These are phyloP conservation scores for Yamadazyma ubonensis DNA, from an alignment of 805 yeast species.

Conservation along the genomic window DNA sequence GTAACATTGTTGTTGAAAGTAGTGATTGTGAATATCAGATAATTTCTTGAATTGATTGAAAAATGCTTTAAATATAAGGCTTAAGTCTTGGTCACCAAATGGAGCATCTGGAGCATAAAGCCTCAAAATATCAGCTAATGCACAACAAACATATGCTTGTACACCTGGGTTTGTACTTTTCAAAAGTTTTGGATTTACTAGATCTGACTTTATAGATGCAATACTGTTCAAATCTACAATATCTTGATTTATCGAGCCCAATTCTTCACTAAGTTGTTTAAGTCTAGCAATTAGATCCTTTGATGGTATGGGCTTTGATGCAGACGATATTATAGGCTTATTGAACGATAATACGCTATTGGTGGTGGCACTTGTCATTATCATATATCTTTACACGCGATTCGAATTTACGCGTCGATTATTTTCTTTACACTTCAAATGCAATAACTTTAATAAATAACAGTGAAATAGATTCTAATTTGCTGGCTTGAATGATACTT, in stretches of 20 bases:
- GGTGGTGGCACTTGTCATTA: not conserved
- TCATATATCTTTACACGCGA: not conserved
- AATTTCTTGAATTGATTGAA: slow-evolving; percentile 60
- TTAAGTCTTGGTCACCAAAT: slow-evolving; percentile 60
- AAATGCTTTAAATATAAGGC: slow-evolving; percentile 65
- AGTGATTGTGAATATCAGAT: slow-evolving; percentile 54
- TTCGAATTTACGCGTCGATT: not conserved
- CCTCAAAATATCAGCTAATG: slow-evolving; percentile 72
- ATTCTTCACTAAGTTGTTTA: slow-evolving; percentile 58
- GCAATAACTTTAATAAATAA: too few species aligned
- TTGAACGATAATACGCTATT: slow-evolving; percentile 5
- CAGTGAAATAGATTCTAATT: too few species aligned
- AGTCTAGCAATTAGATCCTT: slow-evolving; percentile 61
- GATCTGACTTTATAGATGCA: slow-evolving; percentile 43
- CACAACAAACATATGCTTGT: slow-evolving; percentile 67
- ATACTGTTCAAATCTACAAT: slow-evolving; percentile 42
- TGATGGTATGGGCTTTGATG: slow-evolving; percentile 55
- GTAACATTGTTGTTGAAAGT: slow-evolving; percentile 61
- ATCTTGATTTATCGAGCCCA: slow-evolving; percentile 57
- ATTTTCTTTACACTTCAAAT: too few species aligned
- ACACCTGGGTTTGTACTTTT: slow-evolving; percentile 65
- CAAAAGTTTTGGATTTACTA: slow-evolving; percentile 58
- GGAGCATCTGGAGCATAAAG: slow-evolving; percentile 92
- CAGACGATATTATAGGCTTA: slow-evolving; percentile 53
- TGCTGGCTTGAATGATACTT: too few species aligned